phyloP scores from a whole-genome alignment of 2,329 filamentous ascomycete genomes.

The Cladophialophora bantiana region DNA sequence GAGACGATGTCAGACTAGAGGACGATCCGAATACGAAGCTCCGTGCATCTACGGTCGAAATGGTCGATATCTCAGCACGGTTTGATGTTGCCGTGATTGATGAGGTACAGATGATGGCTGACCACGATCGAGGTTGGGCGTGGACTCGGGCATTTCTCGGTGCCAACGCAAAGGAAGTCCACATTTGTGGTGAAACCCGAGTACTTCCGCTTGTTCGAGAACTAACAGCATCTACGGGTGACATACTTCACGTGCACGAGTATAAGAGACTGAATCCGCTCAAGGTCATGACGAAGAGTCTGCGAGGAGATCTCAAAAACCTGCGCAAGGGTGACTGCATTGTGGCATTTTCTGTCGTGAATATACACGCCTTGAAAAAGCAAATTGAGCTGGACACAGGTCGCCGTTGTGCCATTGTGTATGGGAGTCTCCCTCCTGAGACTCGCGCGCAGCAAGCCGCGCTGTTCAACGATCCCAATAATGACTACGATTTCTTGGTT shows the following conservation, averaged over 20 bases:
- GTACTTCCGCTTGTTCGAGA: slow-evolving; percentile 79
- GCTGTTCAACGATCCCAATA: slow-evolving; percentile 93
- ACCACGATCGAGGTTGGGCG: slow-evolving; percentile 81
- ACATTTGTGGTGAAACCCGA: slow-evolving; percentile 90
- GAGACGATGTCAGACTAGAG: slow-evolving; percentile 82
- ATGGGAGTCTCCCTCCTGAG: slow-evolving; percentile 89
- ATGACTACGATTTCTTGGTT: slow-evolving; percentile 92
- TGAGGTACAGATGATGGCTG: slow-evolving; percentile 97
- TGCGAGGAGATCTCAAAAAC: slow-evolving; percentile 68
- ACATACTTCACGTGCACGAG: slow-evolving; percentile 78
- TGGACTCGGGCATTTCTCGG: slow-evolving; percentile 94
- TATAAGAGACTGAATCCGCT: slow-evolving; percentile 86
- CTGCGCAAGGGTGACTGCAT: slow-evolving; percentile 90
- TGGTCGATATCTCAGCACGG: slow-evolving; percentile 66
- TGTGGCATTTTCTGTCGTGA: slow-evolving; percentile 82
- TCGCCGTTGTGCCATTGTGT: slow-evolving; percentile 86
- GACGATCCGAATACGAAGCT: slow-evolving; percentile 61
- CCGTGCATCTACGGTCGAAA: slow-evolving; percentile 92
- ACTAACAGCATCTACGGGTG: slow-evolving; percentile 79
- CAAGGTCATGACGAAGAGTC: slow-evolving; percentile 67
- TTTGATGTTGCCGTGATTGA: slow-evolving; percentile 95
- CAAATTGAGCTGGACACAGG: slow-evolving; percentile 79
- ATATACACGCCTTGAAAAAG: slow-evolving; percentile 79
- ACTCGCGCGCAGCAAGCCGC: slow-evolving; percentile 89
- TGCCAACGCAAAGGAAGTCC: slow-evolving; percentile 84